Conservation (phyloP, 306 rosid species). For the Trifolium repens region DNA sequence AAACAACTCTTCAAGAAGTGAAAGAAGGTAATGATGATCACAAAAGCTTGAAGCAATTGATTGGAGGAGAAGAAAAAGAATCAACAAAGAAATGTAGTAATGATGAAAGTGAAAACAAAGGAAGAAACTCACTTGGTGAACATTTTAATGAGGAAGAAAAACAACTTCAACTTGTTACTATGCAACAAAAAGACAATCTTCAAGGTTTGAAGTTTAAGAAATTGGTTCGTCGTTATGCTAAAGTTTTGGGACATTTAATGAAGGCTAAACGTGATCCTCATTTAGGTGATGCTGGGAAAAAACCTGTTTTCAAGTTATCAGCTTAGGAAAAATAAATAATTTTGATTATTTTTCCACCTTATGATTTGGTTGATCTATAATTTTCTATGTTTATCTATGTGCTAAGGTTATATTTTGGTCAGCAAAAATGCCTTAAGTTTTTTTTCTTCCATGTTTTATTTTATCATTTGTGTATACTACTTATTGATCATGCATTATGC, state of each 20-base stretch:
- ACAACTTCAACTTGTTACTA: constrained; percentile 63
- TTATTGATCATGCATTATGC: constrained; percentile 31
- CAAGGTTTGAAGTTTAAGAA: constrained; percentile 73
- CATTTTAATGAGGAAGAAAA: constrained; percentile 74
- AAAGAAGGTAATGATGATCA: constrained; percentile 49
- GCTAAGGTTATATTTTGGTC: constrained; percentile 23
- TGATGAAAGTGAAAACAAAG: constrained; percentile 35
- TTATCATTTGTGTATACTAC: constrained; percentile 26
- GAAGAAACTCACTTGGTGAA: constrained; percentile 67
- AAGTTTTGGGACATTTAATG: constrained; percentile 67
- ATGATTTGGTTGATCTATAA: constrained; percentile 20
- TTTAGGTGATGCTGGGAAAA: constrained; percentile 55
- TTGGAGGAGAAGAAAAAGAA: constrained; percentile 50
- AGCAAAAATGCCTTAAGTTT: constrained; percentile 28
- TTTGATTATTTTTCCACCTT: neutral
- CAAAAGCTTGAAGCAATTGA: constrained; percentile 79
- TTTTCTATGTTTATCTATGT: constrained; percentile 20
- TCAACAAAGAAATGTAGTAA: neutral
- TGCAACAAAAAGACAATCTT: constrained; percentile 56
- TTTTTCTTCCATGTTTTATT: neutral
- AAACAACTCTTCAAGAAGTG: constrained; percentile 15
- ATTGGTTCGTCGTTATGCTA: constrained; percentile 76
- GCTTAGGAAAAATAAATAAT: constrained; percentile 11
- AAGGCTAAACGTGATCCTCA: constrained; percentile 61
- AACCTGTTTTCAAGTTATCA: constrained; percentile 50